Percentiles rank a stretch among this genome's conserved stretches.
Evolutionary conservation across 1,284 basidiomycete genomes (phyloP).

Genomic region (Anthracocystis setariae): DNA sequence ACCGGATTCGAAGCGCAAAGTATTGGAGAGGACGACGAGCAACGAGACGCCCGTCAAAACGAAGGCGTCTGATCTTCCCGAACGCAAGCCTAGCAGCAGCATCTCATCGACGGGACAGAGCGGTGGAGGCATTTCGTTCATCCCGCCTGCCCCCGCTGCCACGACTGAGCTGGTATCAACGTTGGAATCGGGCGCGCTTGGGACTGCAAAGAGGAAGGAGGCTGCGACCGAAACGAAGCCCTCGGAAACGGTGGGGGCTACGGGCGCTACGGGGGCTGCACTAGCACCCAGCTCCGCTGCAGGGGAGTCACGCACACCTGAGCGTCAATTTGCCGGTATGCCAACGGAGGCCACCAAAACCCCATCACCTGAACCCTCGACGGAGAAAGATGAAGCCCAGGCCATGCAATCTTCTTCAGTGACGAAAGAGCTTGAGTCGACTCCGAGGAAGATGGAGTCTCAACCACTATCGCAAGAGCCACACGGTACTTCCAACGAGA

Average conservation of each 20-base stretch:
- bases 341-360: neutral
- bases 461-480: neutral
- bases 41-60: conserved; percentile 3
- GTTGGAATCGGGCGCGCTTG: conserved; percentile 6
- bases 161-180: conserved; percentile 33
- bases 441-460: neutral
- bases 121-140: conserved; percentile 39
- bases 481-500: neutral
- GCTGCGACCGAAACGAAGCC: neutral
- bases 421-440: neutral
- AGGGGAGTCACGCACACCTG: conserved; percentile 11
- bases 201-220: conserved; percentile 5
- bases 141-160: conserved; percentile 38
- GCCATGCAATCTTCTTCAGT: neutral
- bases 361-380: neutral
- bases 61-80: conserved; percentile 19
- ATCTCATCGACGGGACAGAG: conserved; percentile 29
- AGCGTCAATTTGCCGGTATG: conserved; percentile 6
- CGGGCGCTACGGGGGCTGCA: neutral
- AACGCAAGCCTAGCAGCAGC: conserved; percentile 36
- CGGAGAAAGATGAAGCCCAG: neutral
- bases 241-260: neutral
- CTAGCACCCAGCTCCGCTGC: neutral
- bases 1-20: conserved; percentile 19
- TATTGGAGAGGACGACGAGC: conserved; percentile 22